These are phyloP conservation scores for Rhizopus microsporus DNA, from an alignment of 371 early-diverging fungal species.

Conservation along the genomic window DNA sequence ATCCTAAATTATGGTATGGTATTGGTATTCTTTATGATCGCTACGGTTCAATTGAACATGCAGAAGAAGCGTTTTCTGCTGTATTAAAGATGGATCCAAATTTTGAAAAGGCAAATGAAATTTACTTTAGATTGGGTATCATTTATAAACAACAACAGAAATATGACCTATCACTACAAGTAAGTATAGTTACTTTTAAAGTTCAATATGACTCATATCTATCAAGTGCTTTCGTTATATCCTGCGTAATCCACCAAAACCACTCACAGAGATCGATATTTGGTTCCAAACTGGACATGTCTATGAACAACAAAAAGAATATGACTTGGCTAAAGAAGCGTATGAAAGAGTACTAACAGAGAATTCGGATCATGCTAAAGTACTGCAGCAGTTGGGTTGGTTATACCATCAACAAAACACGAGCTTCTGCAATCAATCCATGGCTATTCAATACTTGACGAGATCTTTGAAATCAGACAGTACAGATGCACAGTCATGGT, in stretches of 20 bases:
- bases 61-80: slow-evolving; percentile 95
- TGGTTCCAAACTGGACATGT: slow-evolving; percentile 98
- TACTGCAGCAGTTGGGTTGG: slow-evolving; percentile 96
- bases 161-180: slow-evolving; percentile 82
- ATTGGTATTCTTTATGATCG: slow-evolving; percentile 97
- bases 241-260: slow-evolving; percentile 88
- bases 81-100: slow-evolving; percentile 87
- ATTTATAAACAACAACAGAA: slow-evolving; percentile 96
- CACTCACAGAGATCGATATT: slow-evolving; percentile 92
- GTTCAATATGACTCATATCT: neutral
- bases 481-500: slow-evolving; percentile 94
- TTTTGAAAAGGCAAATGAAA: slow-evolving; percentile 95
- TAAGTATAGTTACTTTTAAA: slow-evolving; percentile 20
- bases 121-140: slow-evolving; percentile 96
- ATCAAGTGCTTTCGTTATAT: slow-evolving; percentile 91
- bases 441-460: slow-evolving; percentile 81
- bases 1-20: slow-evolving; percentile 98
- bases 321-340: slow-evolving; percentile 81
- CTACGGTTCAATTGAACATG: slow-evolving; percentile 94
- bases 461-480: slow-evolving; percentile 86
- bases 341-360: slow-evolving; percentile 90
- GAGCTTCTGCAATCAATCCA: slow-evolving; percentile 78
- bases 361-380: slow-evolving; percentile 94
- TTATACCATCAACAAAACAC: slow-evolving; percentile 87
- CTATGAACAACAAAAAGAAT: slow-evolving; percentile 95